These are phyloP conservation scores for Teunomyces cretensis DNA, from an alignment of 805 yeast species.

Conservation along the genomic window DNA sequence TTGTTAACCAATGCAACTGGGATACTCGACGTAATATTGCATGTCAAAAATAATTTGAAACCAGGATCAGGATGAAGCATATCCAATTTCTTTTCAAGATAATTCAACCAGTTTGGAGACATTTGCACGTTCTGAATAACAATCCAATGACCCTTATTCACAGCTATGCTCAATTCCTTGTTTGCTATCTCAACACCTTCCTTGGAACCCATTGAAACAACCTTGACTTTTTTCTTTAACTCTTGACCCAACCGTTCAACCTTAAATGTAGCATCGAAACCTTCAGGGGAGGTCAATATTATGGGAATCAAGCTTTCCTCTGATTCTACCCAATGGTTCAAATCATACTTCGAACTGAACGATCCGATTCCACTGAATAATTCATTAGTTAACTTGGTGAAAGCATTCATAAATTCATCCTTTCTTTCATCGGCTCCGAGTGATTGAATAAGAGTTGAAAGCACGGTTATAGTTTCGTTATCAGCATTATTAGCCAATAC, in stretches of 20 bases:
- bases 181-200: slow-evolving; percentile 64
- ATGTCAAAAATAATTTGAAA: slow-evolving; percentile 67
- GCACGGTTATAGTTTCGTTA: slow-evolving; percentile 15
- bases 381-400: slow-evolving; percentile 18
- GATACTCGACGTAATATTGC: slow-evolving; percentile 46
- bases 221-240: slow-evolving; percentile 24
- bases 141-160: slow-evolving; percentile 63
- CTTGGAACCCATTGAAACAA: slow-evolving; percentile 71
- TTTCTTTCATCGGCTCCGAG: not conserved
- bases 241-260: slow-evolving; percentile 46
- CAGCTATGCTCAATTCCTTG: slow-evolving; percentile 46
- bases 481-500: slow-evolving; percentile 13
- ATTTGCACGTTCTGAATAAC: slow-evolving; percentile 79
- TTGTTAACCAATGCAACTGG: slow-evolving; percentile 58
- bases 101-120: slow-evolving; percentile 61
- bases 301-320: slow-evolving; percentile 32
- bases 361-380: slow-evolving; percentile 27
- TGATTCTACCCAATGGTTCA: slow-evolving; percentile 28
- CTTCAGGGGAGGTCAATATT: slow-evolving; percentile 57
- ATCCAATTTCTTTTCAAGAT: slow-evolving; percentile 49
- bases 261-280: slow-evolving; percentile 63
- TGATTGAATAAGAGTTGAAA: slow-evolving; percentile 14
- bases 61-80: slow-evolving; percentile 19
- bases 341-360: slow-evolving; percentile 30
- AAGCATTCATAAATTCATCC: slow-evolving; percentile 15